These are phyloP conservation scores for Tritrichomonas musculus DNA, from an alignment of 208 protist species.

Conservation along the genomic window DNA sequence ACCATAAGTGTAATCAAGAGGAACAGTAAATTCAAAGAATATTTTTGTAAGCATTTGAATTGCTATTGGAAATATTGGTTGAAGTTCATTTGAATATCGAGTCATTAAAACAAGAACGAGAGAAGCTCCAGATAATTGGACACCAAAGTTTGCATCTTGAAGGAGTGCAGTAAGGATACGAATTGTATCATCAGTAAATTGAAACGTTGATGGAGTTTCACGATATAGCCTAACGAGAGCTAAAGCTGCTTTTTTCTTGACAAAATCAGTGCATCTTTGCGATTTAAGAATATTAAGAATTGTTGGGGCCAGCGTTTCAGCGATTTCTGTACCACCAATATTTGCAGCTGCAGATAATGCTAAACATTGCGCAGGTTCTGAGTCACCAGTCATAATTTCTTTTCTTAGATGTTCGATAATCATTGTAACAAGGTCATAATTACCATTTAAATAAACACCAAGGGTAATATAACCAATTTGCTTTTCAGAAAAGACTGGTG, in stretches of 20 bases:
- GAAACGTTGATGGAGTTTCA: conserved; percentile 65
- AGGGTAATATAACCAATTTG: conserved; percentile 49
- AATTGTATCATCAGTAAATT: conserved; percentile 60
- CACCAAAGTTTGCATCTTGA: conserved; percentile 68
- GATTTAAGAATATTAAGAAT: conserved; percentile 81
- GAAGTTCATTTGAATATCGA: neutral
- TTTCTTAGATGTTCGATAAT: conserved; percentile 88
- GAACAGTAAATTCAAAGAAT: neutral
- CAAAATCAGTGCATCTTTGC: conserved; percentile 58
- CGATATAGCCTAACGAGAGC: conserved; percentile 85
- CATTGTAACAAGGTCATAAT: conserved; percentile 86
- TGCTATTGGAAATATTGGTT: neutral
- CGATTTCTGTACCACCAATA: conserved; percentile 58
- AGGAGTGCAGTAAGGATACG: conserved; percentile 70
- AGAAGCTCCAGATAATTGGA: conserved; percentile 74
- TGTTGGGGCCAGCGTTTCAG: conserved; percentile 81
- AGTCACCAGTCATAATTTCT: conserved; percentile 71
- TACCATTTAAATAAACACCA: conserved; percentile 55
- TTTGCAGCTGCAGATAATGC: conserved; percentile 18
- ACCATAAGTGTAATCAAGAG: neutral
- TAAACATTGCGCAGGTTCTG: conserved; percentile 77
- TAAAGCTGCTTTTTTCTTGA: conserved; percentile 94
- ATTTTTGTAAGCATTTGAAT: conserved; percentile 53
- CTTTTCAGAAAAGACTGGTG: conserved; percentile 71
- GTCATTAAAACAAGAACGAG: conserved; percentile 70